phyloP scores from a whole-genome alignment of 2,329 filamentous ascomycete genomes.

The Diaporthe eres region DNA sequence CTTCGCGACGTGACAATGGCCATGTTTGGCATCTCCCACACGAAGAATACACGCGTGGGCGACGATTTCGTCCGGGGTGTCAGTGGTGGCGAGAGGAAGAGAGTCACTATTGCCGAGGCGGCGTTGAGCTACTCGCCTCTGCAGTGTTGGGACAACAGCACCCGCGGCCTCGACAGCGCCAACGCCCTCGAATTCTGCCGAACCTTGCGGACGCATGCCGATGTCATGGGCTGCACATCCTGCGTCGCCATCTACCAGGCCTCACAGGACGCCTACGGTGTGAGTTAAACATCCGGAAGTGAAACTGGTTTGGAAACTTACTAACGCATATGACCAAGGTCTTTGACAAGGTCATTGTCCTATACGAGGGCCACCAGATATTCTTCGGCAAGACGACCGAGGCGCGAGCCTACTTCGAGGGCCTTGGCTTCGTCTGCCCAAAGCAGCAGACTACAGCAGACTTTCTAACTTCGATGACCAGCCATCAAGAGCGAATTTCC shows the following conservation, averaged over 20 bases:
- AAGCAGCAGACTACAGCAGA: constrained; percentile 78
- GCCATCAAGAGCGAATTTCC: constrained; percentile 67
- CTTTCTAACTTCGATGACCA: constrained; percentile 80
- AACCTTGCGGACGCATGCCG: constrained; percentile 76
- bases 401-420: constrained; percentile 75
- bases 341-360: constrained; percentile 71
- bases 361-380: constrained; percentile 74
- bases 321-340: constrained; percentile 41
- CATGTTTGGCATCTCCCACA: constrained; percentile 81
- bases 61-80: constrained; percentile 83
- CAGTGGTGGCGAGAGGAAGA: constrained; percentile 79
- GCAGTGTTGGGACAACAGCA: constrained; percentile 80
- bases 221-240: constrained; percentile 76
- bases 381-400: constrained; percentile 72
- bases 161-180: constrained; percentile 80
- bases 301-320: no score
- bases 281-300: neutral
- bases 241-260: constrained; percentile 83
- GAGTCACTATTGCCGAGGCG: constrained; percentile 75
- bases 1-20: constrained; percentile 81
- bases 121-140: constrained; percentile 69
- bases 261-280: constrained; percentile 74
- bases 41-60: constrained; percentile 79
- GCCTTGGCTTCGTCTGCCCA: constrained; percentile 77
- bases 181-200: constrained; percentile 83